phyloP scores from a whole-genome alignment of 2,329 filamentous ascomycete species.

The Ophiostoma piceae region DNA sequence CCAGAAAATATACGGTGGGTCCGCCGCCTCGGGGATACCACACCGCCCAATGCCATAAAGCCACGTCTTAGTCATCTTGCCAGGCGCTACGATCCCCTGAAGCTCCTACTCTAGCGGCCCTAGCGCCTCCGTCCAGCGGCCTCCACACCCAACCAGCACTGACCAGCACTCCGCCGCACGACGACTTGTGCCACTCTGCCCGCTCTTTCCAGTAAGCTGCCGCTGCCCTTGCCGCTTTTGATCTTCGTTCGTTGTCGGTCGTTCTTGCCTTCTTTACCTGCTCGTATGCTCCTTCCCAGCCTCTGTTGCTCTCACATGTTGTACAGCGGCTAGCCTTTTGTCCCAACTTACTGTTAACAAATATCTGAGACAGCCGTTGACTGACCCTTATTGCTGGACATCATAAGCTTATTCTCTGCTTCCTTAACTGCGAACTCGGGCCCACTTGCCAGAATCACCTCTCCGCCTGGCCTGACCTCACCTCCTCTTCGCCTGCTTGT shows the following conservation, averaged over 20 bases:
- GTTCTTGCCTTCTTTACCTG: background rate
- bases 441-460: background rate
- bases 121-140: conserved; percentile 5
- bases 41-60: conserved; percentile 10
- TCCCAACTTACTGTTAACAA: background rate
- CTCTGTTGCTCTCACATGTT: background rate
- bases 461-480: background rate
- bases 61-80: background rate
- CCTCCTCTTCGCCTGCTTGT: background rate
- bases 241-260: too few relatives aligned
- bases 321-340: background rate
- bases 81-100: too few relatives aligned
- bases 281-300: background rate
- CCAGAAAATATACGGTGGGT: background rate
- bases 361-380: background rate
- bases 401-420: background rate
- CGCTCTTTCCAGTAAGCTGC: background rate
- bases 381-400: background rate
- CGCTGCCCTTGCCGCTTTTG: background rate
- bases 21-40: background rate
- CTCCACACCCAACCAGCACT: background rate
- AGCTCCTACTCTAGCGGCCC: background rate
- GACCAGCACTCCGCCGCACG: background rate
- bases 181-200: background rate
- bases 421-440: background rate